These are phyloP conservation scores for Exutisphaerella laricina DNA, from an alignment of 2,329 filamentous ascomycete genomes.

Conservation along the genomic window DNA sequence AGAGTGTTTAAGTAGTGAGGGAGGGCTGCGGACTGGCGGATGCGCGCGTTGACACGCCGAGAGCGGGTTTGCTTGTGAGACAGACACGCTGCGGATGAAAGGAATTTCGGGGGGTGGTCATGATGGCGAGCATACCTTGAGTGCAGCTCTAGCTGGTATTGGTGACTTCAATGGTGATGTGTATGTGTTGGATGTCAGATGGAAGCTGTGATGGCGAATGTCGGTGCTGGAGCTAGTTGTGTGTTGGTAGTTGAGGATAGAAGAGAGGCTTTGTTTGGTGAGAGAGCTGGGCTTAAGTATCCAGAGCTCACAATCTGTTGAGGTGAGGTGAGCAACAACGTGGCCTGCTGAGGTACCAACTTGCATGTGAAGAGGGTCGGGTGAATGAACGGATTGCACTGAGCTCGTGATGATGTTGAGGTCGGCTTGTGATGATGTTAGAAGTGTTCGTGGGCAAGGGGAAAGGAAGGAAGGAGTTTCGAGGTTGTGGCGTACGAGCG, in stretches of 20 bases:
- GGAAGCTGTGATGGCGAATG: slow-evolving; percentile 1
- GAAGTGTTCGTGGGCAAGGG: neutral
- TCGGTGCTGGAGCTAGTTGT: slow-evolving; percentile 1
- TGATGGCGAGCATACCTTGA: slow-evolving; percentile 7
- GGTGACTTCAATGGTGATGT: neutral
- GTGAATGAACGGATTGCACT: neutral
- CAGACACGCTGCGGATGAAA: neutral
- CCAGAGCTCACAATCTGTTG: no score
- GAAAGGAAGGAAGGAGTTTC: neutral
- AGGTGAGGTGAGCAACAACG: neutral
- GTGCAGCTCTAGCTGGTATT: slow-evolving; percentile 7
- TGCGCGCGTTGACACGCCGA: neutral
- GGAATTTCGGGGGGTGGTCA: neutral
- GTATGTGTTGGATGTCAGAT: slow-evolving; percentile 3
- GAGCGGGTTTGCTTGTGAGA: neutral
- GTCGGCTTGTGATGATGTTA: neutral
- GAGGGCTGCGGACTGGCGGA: neutral
- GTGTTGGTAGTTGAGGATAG: neutral
- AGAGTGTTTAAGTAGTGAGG: slow-evolving; percentile 3
- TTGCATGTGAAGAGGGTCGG: neutral
- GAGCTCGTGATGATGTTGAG: no score
- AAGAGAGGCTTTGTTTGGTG: neutral
- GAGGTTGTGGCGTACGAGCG: neutral
- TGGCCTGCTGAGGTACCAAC: neutral
- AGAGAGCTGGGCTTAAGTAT: slow-evolving; percentile 3